Percentiles rank a stretch among this genome's conserved stretches.
Conservation (phyloP, 2,329 filamentous ascomycete species). For the Sporothrix dimorphospora region DNA sequence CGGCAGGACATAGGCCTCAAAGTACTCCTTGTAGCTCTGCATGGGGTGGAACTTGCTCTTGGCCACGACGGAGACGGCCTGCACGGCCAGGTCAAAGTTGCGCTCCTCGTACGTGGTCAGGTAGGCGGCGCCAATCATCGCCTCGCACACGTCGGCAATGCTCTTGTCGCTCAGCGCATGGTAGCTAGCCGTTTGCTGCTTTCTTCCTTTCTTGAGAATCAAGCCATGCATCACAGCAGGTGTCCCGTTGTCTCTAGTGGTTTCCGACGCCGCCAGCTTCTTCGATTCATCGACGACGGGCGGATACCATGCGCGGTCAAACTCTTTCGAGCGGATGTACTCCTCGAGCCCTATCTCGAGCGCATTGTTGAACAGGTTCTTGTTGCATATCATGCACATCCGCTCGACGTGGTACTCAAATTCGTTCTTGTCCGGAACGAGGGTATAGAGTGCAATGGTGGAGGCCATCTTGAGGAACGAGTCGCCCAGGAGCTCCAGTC, state of each 20-base stretch:
- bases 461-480: constrained; percentile 95
- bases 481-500: constrained; percentile 91
- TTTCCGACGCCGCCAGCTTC: not conserved
- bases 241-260: not conserved
- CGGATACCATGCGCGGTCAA: constrained; percentile 90
- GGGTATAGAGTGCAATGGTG: constrained; percentile 80
- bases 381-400: constrained; percentile 90
- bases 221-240: constrained; percentile 53
- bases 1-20: constrained; percentile 67
- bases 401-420: constrained; percentile 87
- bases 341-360: constrained; percentile 66
- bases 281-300: constrained; percentile 44
- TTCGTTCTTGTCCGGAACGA: constrained; percentile 77
- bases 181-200: constrained; percentile 52
- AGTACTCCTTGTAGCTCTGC: constrained; percentile 73
- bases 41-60: constrained; percentile 70
- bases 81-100: constrained; percentile 61
- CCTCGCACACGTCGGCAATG: constrained; percentile 92
- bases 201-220: constrained; percentile 72
- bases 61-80: constrained; percentile 70
- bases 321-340: constrained; percentile 80
- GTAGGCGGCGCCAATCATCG: constrained; percentile 85
- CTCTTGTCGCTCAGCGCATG: constrained; percentile 85
- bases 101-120: constrained; percentile 50
- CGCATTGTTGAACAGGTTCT: constrained; percentile 81